Conservation (phyloP, 352 stramenopile species). For the Pythium insidiosum region DNA sequence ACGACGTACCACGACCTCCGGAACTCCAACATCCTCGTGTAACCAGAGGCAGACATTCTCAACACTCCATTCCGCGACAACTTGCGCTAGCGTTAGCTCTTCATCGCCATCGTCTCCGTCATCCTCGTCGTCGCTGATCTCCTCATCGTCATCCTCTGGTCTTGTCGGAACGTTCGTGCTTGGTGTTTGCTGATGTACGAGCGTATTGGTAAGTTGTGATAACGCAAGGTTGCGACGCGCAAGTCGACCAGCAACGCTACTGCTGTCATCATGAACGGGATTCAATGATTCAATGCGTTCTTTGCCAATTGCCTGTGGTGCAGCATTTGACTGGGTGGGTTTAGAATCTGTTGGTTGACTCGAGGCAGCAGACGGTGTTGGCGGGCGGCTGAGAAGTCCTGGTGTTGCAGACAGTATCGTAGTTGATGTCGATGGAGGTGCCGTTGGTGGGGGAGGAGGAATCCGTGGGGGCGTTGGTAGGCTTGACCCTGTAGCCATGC, state of each 20-base stretch:
- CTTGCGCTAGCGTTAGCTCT: constrained; percentile 59
- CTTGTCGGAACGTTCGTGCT: constrained; percentile 6
- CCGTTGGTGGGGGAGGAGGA: too few relatives aligned
- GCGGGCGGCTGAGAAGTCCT: neutral
- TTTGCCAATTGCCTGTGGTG: neutral
- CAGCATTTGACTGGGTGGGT: neutral
- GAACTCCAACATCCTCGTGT: constrained; percentile 63
- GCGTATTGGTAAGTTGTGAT: constrained; percentile 39
- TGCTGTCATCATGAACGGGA: too few relatives aligned
- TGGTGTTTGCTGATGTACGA: neutral
- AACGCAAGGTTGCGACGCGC: constrained; percentile 46
- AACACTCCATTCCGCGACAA: constrained; percentile 73
- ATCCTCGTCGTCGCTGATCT: constrained; percentile 26
- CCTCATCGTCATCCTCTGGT: constrained; percentile 30
- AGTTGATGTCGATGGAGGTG: constrained; percentile 1
- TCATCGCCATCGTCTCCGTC: constrained; percentile 46
- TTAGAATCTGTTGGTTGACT: neutral
- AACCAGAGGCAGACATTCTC: constrained; percentile 79
- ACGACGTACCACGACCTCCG: constrained; percentile 50
- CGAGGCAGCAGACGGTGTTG: neutral
- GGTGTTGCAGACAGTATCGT: neutral
- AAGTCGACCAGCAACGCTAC: constrained; percentile 25
- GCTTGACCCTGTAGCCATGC: constrained; percentile 41
- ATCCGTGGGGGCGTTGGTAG: constrained; percentile 42
- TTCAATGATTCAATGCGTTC: too few relatives aligned